These are phyloP conservation scores for Solanum boliviense DNA, from an alignment of 257 asterid species.

Conservation along the genomic window DNA sequence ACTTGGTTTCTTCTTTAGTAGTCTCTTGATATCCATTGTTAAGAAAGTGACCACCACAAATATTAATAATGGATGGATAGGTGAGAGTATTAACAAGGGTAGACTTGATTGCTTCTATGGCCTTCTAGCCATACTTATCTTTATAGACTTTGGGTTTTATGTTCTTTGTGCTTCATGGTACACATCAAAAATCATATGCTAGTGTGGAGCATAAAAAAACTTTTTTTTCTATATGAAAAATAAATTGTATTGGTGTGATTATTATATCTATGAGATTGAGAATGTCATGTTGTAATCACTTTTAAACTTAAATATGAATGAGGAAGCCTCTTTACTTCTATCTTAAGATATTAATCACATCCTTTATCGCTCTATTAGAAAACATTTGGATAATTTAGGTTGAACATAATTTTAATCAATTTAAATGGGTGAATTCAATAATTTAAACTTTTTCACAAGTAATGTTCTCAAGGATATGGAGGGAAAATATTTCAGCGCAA, in stretches of 20 bases:
- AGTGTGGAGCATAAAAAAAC: neutral
- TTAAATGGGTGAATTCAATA: neutral
- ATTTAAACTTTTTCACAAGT: too few relatives aligned
- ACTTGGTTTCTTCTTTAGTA: slow-evolving; percentile 27
- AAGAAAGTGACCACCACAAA: slow-evolving; percentile 6
- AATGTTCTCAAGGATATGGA: too few relatives aligned
- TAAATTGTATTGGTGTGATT: neutral
- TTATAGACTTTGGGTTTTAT: slow-evolving; percentile 19
- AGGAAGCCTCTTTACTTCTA: neutral
- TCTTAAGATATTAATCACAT: neutral
- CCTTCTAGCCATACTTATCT: slow-evolving; percentile 18
- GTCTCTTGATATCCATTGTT: slow-evolving; percentile 23
- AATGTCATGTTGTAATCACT: neutral
- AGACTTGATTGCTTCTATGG: slow-evolving; percentile 26
- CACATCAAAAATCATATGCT: slow-evolving; percentile 5
- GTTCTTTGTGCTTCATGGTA: slow-evolving; percentile 22
- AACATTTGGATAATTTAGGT: neutral
- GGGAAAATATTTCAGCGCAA: too few relatives aligned
- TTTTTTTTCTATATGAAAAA: neutral
- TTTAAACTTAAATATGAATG: neutral
- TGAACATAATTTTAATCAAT: neutral
- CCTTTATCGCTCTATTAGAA: neutral
- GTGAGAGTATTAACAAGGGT: slow-evolving; percentile 20
- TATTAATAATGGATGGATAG: slow-evolving; percentile 25
- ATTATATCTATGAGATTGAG: neutral